Percentiles rank a stretch among this genome's conserved stretches.
phyloP scores from a whole-genome alignment of 306 rosid genomes.

The Malus orientalis region DNA sequence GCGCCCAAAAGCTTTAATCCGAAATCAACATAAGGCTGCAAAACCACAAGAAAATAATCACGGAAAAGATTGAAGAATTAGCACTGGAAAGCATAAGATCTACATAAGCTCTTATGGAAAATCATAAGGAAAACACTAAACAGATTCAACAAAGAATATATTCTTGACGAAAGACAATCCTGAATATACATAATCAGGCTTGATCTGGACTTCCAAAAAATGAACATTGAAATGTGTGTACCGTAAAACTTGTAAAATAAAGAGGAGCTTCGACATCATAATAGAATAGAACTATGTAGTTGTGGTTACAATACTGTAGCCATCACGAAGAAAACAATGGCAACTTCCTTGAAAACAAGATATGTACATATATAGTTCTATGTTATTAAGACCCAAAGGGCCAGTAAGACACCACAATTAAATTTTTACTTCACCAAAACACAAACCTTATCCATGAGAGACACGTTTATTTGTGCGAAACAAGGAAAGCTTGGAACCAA shows the following conservation, averaged over 20 bases:
- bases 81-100: neutral
- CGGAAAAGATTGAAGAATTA: neutral
- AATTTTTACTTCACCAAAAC: neutral
- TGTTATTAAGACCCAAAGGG: too few species aligned
- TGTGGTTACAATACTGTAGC: neutral
- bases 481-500: slow-evolving; percentile 98
- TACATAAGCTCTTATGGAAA: neutral
- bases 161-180: neutral
- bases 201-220: neutral
- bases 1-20: slow-evolving; percentile 78
- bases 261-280: neutral
- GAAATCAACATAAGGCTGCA: slow-evolving; percentile 93
- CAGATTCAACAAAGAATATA: neutral
- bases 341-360: too few species aligned
- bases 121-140: neutral
- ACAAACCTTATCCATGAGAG: slow-evolving; percentile 95
- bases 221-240: neutral
- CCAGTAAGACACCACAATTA: neutral
- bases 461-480: slow-evolving; percentile 67
- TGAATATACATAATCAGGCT: slow-evolving; percentile 5
- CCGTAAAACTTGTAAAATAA: neutral
- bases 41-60: neutral
- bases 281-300: neutral
- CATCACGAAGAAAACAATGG: too few species aligned
- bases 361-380: neutral